A percentile compares a stretch with the other conserved stretches of the same genome.
These are phyloP conservation scores for Talaromyces sp. DNA, from an alignment of 2,329 filamentous ascomycete species.

Conservation along the genomic window DNA sequence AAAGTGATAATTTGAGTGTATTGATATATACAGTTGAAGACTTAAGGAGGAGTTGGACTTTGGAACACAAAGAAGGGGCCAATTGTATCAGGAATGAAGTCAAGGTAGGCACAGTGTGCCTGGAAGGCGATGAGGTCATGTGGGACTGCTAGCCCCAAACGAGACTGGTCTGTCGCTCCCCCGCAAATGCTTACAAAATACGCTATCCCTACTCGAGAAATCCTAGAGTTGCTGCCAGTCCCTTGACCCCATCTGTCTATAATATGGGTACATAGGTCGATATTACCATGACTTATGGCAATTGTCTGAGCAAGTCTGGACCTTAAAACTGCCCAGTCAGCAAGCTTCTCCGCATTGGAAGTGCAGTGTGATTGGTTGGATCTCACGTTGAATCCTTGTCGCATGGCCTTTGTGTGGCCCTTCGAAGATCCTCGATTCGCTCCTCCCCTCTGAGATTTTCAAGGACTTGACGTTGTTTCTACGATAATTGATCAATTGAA, in stretches of 20 bases:
- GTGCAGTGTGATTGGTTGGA: neutral
- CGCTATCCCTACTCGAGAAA: neutral
- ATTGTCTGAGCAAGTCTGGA: neutral
- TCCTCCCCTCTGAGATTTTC: neutral
- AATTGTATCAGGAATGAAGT: neutral
- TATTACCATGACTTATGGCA: too few relatives aligned
- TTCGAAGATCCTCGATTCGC: neutral
- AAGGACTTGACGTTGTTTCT: neutral
- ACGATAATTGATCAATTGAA: neutral
- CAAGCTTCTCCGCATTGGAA: neutral
- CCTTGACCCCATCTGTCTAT: neutral
- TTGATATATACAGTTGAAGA: neutral
- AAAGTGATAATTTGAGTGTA: neutral
- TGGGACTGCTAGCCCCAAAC: neutral
- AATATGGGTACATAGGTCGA: too few relatives aligned
- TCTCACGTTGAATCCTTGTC: neutral
- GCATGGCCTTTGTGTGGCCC: neutral
- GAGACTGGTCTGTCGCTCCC: neutral
- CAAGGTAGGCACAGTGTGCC: neutral
- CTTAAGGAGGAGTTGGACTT: neutral
- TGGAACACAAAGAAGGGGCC: neutral
- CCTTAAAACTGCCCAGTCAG: neutral
- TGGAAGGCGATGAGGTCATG: conserved; percentile 18
- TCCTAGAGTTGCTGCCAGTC: neutral
- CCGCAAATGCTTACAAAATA: neutral